phyloP scores from a whole-genome alignment of 192 early-diverging fungal genomes.

The Gryganskiella cystojenkinii region DNA sequence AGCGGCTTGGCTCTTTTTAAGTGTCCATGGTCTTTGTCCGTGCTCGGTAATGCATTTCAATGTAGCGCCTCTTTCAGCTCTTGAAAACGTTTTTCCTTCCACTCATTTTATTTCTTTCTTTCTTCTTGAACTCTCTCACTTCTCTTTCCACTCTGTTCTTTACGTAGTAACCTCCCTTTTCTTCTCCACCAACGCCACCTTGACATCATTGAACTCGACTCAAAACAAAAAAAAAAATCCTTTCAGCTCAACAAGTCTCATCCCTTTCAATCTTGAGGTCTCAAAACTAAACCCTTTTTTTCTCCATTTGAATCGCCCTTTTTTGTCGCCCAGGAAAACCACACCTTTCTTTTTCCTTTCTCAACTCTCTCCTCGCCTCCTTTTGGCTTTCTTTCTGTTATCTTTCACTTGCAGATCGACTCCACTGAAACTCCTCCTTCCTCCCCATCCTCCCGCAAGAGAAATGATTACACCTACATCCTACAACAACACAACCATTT shows the following conservation, averaged over 20 bases:
- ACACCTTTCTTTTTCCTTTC: background rate
- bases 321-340: too few relatives aligned
- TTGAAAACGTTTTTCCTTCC: too few relatives aligned
- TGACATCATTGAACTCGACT: background rate
- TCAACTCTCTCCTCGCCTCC: background rate
- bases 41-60: too few relatives aligned
- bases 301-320: too few relatives aligned
- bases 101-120: too few relatives aligned
- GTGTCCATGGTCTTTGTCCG: too few relatives aligned
- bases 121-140: background rate
- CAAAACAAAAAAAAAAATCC: too few relatives aligned
- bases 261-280: background rate
- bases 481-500: conserved; percentile 12
- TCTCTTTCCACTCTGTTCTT: background rate
- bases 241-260: background rate
- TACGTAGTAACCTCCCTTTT: too few relatives aligned
- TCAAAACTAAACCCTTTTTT: too few relatives aligned
- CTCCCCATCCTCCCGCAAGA: too few relatives aligned
- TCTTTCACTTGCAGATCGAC: background rate
- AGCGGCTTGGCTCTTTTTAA: too few relatives aligned
- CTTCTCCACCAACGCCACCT: background rate
- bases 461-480: conserved; percentile 31
- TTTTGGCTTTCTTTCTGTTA: background rate
- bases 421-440: background rate
- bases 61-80: too few relatives aligned